These are phyloP conservation scores for Tetracladium maxilliforme DNA, from an alignment of 2,329 filamentous ascomycete species.

Conservation along the genomic window DNA sequence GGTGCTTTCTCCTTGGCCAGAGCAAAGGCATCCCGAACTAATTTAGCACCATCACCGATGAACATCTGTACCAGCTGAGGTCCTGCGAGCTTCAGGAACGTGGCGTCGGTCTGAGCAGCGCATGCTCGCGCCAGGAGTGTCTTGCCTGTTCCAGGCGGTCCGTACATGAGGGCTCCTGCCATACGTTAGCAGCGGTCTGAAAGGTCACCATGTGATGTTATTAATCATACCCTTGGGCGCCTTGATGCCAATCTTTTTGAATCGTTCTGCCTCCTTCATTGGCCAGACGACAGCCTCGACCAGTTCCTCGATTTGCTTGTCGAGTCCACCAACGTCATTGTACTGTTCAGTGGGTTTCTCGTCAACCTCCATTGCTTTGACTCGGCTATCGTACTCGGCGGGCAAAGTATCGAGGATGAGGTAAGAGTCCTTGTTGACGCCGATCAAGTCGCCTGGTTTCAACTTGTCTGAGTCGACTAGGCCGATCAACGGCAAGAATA, in stretches of 20 bases:
- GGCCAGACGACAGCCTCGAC: slow-evolving; percentile 98
- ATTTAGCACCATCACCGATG: slow-evolving; percentile 94
- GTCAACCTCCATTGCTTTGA: slow-evolving; percentile 99
- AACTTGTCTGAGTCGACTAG: slow-evolving; percentile 90
- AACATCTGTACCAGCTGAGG: slow-evolving; percentile 99
- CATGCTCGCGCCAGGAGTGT: slow-evolving; percentile 89
- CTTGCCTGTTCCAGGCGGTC: slow-evolving; percentile 80
- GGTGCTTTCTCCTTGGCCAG: slow-evolving; percentile 97
- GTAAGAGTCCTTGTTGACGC: slow-evolving; percentile 98
- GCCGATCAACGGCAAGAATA: slow-evolving; percentile 93
- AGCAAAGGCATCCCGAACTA: slow-evolving; percentile 94
- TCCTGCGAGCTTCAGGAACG: slow-evolving; percentile 94
- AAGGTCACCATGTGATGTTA: slow-evolving; percentile 1
- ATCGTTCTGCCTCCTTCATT: slow-evolving; percentile 98
- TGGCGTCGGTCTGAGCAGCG: slow-evolving; percentile 94
- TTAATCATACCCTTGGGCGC: slow-evolving; percentile 73
- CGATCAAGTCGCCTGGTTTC: slow-evolving; percentile 91
- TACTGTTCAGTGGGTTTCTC: slow-evolving; percentile 99
- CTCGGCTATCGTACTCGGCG: slow-evolving; percentile 94
- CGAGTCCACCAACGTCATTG: slow-evolving; percentile 88
- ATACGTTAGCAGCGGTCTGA: slow-evolving; percentile 4
- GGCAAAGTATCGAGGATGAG: slow-evolving; percentile 92
- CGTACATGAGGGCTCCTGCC: slow-evolving; percentile 92
- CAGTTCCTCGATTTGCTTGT: slow-evolving; percentile 98
- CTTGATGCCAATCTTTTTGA: slow-evolving; percentile 99